Conservation (phyloP, 495 filamentous ascomycete genomes). For the Parmelia sp. region DNA sequence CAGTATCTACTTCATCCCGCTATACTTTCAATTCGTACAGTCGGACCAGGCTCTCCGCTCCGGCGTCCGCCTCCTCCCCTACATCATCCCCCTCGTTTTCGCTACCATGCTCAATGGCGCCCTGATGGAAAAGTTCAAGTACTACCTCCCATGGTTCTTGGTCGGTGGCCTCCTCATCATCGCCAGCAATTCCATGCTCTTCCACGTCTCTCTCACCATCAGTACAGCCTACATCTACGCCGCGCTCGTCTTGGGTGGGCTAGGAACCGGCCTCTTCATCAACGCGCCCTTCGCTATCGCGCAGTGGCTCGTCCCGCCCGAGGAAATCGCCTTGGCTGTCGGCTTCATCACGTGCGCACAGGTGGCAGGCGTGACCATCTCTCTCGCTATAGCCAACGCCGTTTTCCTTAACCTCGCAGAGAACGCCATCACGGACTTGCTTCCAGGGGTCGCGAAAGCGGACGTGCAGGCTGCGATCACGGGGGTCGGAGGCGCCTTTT, state of each 20-base stretch:
- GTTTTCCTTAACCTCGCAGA: slow-evolving; percentile 47
- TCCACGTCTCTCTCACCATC: slow-evolving; percentile 36
- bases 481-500: slow-evolving; percentile 35
- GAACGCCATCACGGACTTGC: slow-evolving; percentile 14
- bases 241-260: slow-evolving; percentile 33
- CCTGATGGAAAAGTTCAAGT: slow-evolving; percentile 43
- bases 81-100: not conserved
- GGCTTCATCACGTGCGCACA: slow-evolving; percentile 51
- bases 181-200: slow-evolving; percentile 48
- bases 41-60: too few species aligned
- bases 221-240: slow-evolving; percentile 42
- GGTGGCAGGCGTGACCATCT: slow-evolving; percentile 45
- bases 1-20: slow-evolving; percentile 48
- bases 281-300: slow-evolving; percentile 51
- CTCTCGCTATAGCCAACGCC: slow-evolving; percentile 51
- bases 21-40: too few species aligned
- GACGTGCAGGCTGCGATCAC: slow-evolving; percentile 41
- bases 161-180: slow-evolving; percentile 42
- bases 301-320: slow-evolving; percentile 39
- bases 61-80: too few species aligned
- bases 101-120: slow-evolving; percentile 44
- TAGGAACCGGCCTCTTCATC: slow-evolving; percentile 47
- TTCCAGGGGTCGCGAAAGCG: slow-evolving; percentile 32
- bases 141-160: slow-evolving; percentile 57
- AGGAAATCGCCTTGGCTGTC: slow-evolving; percentile 39